Base-by-base conservation (phyloP, 108 stramenopile species). In the Mediolabrus comicus region DNA sequence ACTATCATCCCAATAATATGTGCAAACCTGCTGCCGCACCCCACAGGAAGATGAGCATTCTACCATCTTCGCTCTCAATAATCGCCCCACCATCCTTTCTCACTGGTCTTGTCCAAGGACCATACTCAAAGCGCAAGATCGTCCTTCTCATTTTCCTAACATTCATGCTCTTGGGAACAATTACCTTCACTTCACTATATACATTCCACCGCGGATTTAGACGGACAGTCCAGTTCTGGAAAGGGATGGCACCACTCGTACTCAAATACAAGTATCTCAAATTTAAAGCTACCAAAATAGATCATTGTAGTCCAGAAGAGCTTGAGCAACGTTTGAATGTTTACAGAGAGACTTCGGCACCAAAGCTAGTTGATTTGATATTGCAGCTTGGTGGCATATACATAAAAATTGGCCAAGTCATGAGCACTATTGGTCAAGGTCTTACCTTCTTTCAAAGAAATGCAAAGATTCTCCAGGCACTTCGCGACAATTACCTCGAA, bases 361-460 rank as follows among this genome's bases (percentile, higher is more conserved):
- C 77, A 11, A 65, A 54, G 43, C 38, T 78, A 32, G 77, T 78
- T 33, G 72, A 78, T 46, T 56, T 78, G 30, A 89, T 91, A 53
- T 31, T 84, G 1, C 51, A 60, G 3, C 57, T 93, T 46, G 87
- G 84, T 26, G 88, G 90, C 16, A 88, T 91, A 49, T 93, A 88
- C 62, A 82, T 88, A 41, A 93, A 93, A 59, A 82, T 86, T 13
- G 86, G 80, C 6, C 88, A 93, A 77, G 73, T 74, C 6, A 66
- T 74, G 73, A 30, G 52, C 31, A 77, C 75, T 22, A 71, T 77
- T 22, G 77, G 77, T 14, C 65, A 64, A 49, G 77, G 77, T 0
- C 36, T 78, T n/a, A 10, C 53, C 25, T 12, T 10, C 12, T 22
- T 17, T 25, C 53, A 25, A 12, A n/a, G n/a, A n/a, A n/a, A n/a